phyloP scores from a whole-genome alignment of 2,329 filamentous ascomycete species.

The Ascochyta clinopodiicola region DNA sequence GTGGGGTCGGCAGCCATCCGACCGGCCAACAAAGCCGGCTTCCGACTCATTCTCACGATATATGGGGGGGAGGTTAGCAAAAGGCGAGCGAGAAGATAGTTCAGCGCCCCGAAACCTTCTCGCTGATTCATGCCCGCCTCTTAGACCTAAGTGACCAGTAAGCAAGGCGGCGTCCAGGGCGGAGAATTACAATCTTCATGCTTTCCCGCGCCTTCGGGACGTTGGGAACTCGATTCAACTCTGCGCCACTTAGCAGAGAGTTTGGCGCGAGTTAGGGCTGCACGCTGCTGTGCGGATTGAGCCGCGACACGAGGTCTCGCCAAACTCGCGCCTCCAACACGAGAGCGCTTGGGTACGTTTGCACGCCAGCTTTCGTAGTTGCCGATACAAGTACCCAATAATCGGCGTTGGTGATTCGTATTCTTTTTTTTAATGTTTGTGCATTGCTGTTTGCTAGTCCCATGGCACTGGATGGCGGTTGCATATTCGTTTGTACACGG shows the following conservation, averaged over 20 bases:
- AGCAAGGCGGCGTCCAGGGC: background rate
- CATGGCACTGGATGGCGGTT: background rate
- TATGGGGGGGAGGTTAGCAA: too few species aligned
- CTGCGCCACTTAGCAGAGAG: background rate
- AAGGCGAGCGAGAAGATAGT: background rate
- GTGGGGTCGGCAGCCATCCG: constrained; percentile 8
- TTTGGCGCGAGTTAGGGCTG: constrained; percentile 3
- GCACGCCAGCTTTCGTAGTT: background rate
- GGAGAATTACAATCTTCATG: constrained; percentile 1
- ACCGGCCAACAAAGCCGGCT: background rate
- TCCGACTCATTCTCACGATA: background rate
- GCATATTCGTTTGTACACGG: too few species aligned
- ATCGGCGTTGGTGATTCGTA: background rate
- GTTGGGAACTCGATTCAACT: background rate
- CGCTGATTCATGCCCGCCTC: background rate
- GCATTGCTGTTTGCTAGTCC: background rate
- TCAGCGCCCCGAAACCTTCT: background rate
- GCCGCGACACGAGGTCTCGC: constrained; percentile 6
- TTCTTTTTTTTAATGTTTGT: background rate
- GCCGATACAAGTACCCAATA: background rate
- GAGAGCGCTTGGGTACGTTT: background rate
- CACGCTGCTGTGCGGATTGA: background rate
- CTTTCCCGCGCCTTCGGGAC: background rate
- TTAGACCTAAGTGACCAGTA: background rate
- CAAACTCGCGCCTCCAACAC: background rate